Evolutionary conservation across 345 rosid species (phyloP).

Genomic region (Citrus mangshanensis): DNA sequence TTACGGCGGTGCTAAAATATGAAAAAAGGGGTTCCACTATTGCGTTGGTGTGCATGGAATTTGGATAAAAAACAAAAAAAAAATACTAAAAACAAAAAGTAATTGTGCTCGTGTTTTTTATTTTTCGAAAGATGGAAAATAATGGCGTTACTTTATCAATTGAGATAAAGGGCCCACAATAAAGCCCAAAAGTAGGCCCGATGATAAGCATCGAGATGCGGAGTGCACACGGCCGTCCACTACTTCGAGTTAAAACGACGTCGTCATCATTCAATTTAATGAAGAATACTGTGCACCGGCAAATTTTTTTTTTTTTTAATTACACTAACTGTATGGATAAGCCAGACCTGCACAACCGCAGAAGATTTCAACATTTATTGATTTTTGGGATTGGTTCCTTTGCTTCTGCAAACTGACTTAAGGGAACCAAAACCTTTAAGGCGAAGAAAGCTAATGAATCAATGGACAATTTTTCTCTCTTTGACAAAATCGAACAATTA

Average conservation of each 20-base stretch:
- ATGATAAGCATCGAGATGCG: background rate
- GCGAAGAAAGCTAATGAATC: background rate
- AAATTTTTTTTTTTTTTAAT: too few species aligned
- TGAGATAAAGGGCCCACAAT: background rate
- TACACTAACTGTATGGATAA: too few species aligned
- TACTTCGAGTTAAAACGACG: background rate
- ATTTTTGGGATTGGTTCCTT: background rate
- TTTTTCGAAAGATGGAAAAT: too few species aligned
- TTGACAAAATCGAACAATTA: too few species aligned
- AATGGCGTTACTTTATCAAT: background rate
- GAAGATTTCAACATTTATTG: background rate
- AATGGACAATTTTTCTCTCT: too few species aligned
- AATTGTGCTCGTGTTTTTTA: too few species aligned
- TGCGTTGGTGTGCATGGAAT: too few species aligned
- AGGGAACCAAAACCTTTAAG: background rate
- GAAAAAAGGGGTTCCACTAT: too few species aligned
- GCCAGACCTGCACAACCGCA: background rate
- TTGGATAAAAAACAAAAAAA: too few species aligned
- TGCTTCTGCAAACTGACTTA: too few species aligned
- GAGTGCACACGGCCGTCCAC: background rate
- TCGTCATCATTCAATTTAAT: background rate
- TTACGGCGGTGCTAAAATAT: too few species aligned
- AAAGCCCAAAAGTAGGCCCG: background rate
- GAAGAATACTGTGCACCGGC: background rate
- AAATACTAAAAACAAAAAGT: too few species aligned